Evolutionary conservation across 2,329 filamentous ascomycete genomes (phyloP), one percentile per base, ranked within the genome.

Genomic region (Xylariaceae sp.): DNA sequence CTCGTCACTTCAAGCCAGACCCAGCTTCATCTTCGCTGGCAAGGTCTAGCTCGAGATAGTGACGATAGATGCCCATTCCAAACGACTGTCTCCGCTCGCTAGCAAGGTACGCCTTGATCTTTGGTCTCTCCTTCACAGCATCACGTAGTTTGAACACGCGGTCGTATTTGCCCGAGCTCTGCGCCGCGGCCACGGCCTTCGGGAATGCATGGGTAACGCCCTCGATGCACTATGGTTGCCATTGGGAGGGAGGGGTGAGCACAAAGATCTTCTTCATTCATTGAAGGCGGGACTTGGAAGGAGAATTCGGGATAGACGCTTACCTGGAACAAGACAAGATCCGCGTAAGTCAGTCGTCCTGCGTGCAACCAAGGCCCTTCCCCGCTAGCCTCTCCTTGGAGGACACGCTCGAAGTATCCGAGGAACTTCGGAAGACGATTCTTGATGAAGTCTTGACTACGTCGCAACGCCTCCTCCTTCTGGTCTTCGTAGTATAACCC

Each of bases 261-360:
- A 15, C 8, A 15, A n/a, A 16, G 5, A 33, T 7, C 15, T n/a
- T n/a, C n/a, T n/a, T n/a, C n/a, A n/a, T n/a, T n/a, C n/a, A n/a
- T n/a, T n/a, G n/a, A n/a, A n/a, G n/a, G n/a, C n/a, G n/a, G n/a
- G n/a, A n/a, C n/a, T n/a, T n/a, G 3, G 7, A 12, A 49, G 6
- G 11, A 24, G 11, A 7, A 24, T 7, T 7, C 6, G 21, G 21
- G 21, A 24, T 7, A 11, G 7, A 24, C 6, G 21, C 65, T 43
- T 45, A 82, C 78, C 62, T 88, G 83, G 67, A 83, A 89, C 1
- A 88, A 56, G 2, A 84, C 81, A 34, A 84, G 66, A 56, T 90
- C 85, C 11, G 83, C 85, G 59, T 83, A 86, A 0, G 78, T 85
- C 46, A 89, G 50, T 45, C 65, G 65, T 0, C 68, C 71, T 0